Evolutionary conservation across 306 rosid species (phyloP).

Genomic region (Biancaea sappan): DNA sequence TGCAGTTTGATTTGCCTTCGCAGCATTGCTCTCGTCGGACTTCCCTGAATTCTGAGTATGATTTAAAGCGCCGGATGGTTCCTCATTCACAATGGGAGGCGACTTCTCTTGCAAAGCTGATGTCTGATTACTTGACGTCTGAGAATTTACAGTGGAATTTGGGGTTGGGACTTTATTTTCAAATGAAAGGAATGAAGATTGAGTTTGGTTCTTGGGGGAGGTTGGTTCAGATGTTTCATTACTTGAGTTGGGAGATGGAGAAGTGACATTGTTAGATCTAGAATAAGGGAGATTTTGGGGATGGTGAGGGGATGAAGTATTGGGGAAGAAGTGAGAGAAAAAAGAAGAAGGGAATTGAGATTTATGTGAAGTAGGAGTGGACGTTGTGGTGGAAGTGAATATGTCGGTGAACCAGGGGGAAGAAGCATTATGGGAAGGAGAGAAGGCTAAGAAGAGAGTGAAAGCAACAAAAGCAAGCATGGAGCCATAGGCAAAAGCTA

Average conservation of each 20-base stretch:
- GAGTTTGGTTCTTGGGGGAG: constrained; percentile 36
- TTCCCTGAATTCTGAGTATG: constrained; percentile 26
- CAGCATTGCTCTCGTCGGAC: constrained; percentile 18
- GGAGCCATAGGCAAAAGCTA: constrained; percentile 65
- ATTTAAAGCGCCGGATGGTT: constrained; percentile 27
- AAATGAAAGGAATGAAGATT: constrained; percentile 7
- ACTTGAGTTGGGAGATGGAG: constrained; percentile 26
- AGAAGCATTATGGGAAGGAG: constrained; percentile 56
- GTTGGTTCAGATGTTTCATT: constrained; percentile 18
- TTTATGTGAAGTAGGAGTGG: constrained; percentile 29
- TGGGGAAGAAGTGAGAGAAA: constrained; percentile 57
- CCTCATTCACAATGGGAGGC: constrained; percentile 26
- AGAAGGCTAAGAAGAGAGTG: constrained; percentile 74
- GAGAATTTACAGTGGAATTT: constrained; percentile 28
- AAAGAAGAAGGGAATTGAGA: constrained; percentile 56
- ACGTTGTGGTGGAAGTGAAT: constrained; percentile 21
- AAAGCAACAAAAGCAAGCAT: constrained; percentile 62
- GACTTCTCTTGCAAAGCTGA: constrained; percentile 17
- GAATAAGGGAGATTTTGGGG: constrained; percentile 18
- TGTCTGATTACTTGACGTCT: not conserved
- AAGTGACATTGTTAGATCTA: constrained; percentile 63
- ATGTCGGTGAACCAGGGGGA: constrained; percentile 70
- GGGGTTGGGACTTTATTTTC: constrained; percentile 21
- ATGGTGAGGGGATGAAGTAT: constrained; percentile 32
- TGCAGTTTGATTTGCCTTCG: constrained; percentile 45